Percentiles rank a stretch among this genome's conserved stretches.
Evolutionary conservation across 768 basidiomycete genomes (phyloP).

Genomic region (Terana coerulea): DNA sequence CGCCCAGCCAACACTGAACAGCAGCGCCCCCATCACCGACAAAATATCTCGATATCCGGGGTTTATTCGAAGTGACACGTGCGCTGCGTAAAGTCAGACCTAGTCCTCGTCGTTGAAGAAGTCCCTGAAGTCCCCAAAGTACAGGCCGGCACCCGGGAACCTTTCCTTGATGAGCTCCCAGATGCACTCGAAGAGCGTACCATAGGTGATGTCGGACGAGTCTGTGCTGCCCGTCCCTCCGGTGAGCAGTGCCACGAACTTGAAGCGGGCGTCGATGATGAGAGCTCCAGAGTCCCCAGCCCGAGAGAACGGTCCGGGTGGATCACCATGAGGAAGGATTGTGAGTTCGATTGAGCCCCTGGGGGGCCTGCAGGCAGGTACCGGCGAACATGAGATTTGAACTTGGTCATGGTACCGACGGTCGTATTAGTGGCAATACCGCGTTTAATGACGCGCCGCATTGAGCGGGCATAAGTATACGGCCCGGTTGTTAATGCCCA

Average conservation of each 20-base stretch:
- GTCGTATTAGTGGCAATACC: slow-evolving; percentile 21
- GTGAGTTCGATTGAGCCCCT: slow-evolving; percentile 22
- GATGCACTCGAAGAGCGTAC: slow-evolving; percentile 22
- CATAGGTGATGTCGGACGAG: slow-evolving; percentile 21
- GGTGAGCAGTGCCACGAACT: slow-evolving; percentile 27
- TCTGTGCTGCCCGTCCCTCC: slow-evolving; percentile 22
- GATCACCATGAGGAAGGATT: slow-evolving; percentile 17
- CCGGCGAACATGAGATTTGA: slow-evolving; percentile 17
- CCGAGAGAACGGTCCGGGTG: slow-evolving; percentile 19
- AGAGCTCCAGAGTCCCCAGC: slow-evolving; percentile 19
- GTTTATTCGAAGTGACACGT: too few relatives aligned
- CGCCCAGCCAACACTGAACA: too few relatives aligned
- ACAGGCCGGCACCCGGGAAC: too few relatives aligned
- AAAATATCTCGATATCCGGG: too few relatives aligned
- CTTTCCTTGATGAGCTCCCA: slow-evolving; percentile 10
- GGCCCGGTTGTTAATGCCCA: slow-evolving; percentile 30
- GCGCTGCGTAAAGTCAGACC: too few relatives aligned
- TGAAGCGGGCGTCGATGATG: slow-evolving; percentile 16
- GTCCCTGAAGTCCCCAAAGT: too few relatives aligned
- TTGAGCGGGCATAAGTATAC: slow-evolving; percentile 24
- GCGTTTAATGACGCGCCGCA: slow-evolving; percentile 26
- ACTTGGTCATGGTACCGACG: slow-evolving; percentile 18
- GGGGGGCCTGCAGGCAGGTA: slow-evolving; percentile 15
- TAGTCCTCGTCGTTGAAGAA: too few relatives aligned
- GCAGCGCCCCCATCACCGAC: too few relatives aligned